Evolutionary conservation across 1,139 yeast genomes (phyloP).

Genomic region (Neolecta irregularis): DNA sequence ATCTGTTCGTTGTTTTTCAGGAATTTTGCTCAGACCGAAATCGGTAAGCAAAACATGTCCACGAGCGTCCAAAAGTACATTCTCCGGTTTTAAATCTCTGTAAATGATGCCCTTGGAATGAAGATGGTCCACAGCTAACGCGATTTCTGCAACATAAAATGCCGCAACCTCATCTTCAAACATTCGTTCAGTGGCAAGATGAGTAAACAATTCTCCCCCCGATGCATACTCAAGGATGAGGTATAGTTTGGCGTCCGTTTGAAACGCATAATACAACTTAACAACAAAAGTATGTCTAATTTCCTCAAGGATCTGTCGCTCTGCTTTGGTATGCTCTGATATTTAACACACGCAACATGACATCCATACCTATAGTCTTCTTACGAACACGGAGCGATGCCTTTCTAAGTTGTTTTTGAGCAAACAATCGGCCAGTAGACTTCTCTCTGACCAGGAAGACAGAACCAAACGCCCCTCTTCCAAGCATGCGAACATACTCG

Average conservation of each 20-base stretch:
- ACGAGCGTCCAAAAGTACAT: conserved; percentile 67
- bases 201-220: conserved; percentile 99
- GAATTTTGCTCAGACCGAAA: conserved; percentile 90
- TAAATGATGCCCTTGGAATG: conserved; percentile 93
- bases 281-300: conserved; percentile 87
- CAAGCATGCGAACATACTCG: conserved; percentile 64
- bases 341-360: conserved; percentile 76
- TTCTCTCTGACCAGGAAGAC: conserved; percentile 62
- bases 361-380: too few relatives aligned
- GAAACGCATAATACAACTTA: conserved; percentile 88
- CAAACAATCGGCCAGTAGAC: conserved; percentile 54
- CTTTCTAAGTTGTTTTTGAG: conserved; percentile 77
- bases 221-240: conserved; percentile 96
- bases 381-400: too few relatives aligned
- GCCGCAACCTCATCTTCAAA: conserved; percentile 67
- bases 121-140: conserved; percentile 76
- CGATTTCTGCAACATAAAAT: conserved; percentile 90
- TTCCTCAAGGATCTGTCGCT: conserved; percentile 56
- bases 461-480: conserved; percentile 84
- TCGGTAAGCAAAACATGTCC: conserved; percentile 98
- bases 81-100: conserved; percentile 90
- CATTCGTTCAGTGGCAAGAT: conserved; percentile 81
- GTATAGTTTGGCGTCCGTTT: conserved; percentile 89
- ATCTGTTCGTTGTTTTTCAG: too few relatives aligned
- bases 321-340: conserved; percentile 63